Conservation (phyloP, 352 stramenopile genomes). For the Phytophthora tentaculata region DNA sequence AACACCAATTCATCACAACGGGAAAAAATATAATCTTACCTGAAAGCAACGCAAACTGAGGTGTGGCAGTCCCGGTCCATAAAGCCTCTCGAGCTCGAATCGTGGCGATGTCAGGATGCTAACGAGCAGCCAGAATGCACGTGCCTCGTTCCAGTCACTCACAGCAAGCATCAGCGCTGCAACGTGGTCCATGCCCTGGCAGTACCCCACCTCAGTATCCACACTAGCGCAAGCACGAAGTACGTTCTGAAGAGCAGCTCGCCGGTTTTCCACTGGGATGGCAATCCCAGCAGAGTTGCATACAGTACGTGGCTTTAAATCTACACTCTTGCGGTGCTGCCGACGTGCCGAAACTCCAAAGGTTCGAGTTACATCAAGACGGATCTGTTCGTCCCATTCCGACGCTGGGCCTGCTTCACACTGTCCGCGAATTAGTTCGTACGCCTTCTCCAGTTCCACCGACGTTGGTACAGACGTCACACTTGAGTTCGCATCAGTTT, state of each 20-base stretch:
- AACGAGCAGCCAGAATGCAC: constrained; percentile 76
- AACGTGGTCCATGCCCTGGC: constrained; percentile 80
- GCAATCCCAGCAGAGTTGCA: constrained; percentile 19
- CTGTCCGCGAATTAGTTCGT: constrained; percentile 55
- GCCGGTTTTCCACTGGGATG: constrained; percentile 41
- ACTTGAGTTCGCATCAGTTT: background rate
- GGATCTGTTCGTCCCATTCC: constrained; percentile 72
- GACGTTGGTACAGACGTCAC: constrained; percentile 11
- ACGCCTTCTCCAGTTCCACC: constrained; percentile 39
- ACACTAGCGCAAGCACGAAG: constrained; percentile 70
- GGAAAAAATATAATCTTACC: constrained; percentile 26
- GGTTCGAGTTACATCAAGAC: constrained; percentile 66
- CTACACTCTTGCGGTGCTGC: constrained; percentile 33
- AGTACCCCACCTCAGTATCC: constrained; percentile 77
- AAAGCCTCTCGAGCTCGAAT: constrained; percentile 70
- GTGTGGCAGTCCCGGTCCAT: constrained; percentile 61
- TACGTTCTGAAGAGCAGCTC: constrained; percentile 59
- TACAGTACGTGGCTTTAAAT: constrained; percentile 14
- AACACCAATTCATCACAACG: background rate
- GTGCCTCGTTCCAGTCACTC: constrained; percentile 67
- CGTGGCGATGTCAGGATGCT: constrained; percentile 56
- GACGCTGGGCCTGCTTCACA: constrained; percentile 37
- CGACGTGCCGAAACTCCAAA: constrained; percentile 70
- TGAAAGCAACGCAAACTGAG: constrained; percentile 74
- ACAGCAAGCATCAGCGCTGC: constrained; percentile 67